Base-by-base conservation (phyloP, 805 yeast genomes). In the Komagataella mondaviorum region DNA sequence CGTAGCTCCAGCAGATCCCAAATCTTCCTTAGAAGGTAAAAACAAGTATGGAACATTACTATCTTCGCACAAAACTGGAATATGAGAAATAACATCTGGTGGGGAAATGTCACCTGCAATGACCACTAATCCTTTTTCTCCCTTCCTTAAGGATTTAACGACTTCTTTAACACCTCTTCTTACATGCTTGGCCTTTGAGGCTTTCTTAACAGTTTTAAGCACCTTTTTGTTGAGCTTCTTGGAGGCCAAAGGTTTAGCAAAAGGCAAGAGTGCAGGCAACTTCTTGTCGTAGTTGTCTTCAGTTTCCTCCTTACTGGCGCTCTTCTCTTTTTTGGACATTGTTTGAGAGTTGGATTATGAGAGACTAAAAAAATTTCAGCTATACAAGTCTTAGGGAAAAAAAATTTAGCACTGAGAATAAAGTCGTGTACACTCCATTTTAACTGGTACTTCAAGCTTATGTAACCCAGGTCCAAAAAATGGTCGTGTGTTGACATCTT, bases 111-210 rank as follows among this genome's bases (percentile, higher is more conserved):
- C 99, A 60, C 99, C 98, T 39, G 99, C 99, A 70, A 93, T 83
- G 59, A 93, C 74, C 45, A 93, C 98, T 51, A 93, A 76, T 51
- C 99, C 99, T 71, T 93, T 93, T 68, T 90, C 98, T 58, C 98
- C 98, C 71, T 93, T 93, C 75, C 99, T 83, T 56, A 93, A 78
- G 20, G 98, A 93, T 73, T 93, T 93, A 61, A 91, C 98, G 44
- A 93, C 99, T 72, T 93, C 99, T 71, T 93, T 93, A 52, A 93
- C 98, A 67, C 99, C 99, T 72, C 99, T 81, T 72, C 89, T 91
- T 60, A 93, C 96, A 69, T 91, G 96, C 73, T 93, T 93, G 57
- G 96, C 95, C 73, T 93, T 93, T 51, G 98, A 89, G 7, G 99
- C 98, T 69, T 88, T 91, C 78, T 93, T 93, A 56, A 93, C 95